A percentile compares a stretch with the other conserved stretches of the same genome.
Conservation (phyloP, 306 rosid species). For the Trifolium fragiferum region DNA sequence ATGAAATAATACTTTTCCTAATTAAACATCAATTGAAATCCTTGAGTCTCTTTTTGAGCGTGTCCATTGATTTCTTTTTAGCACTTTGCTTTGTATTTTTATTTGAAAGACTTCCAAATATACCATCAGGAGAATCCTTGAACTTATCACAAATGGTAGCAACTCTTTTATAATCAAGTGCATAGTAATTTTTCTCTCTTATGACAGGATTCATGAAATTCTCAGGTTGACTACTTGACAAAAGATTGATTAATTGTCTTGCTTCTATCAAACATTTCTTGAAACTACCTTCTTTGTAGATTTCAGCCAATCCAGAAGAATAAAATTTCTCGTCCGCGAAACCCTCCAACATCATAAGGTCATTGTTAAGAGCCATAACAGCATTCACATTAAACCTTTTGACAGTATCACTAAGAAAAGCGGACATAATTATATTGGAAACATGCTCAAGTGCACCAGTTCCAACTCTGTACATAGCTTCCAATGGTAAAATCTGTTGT, state of each 20-base stretch:
- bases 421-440: conserved; percentile 64
- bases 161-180: conserved; percentile 85
- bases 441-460: conserved; percentile 86
- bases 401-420: conserved; percentile 71
- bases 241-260: conserved; percentile 77
- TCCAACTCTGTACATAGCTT: conserved; percentile 80
- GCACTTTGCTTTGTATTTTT: conserved; percentile 77
- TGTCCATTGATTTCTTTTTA: conserved; percentile 90
- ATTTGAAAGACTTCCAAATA: conserved; percentile 84
- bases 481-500: conserved; percentile 84
- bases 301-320: conserved; percentile 69
- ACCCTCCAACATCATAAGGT: conserved; percentile 64
- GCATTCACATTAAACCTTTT: conserved; percentile 85
- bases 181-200: conserved; percentile 75
- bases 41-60: conserved; percentile 83
- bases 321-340: conserved; percentile 82
- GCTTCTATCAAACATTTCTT: conserved; percentile 71
- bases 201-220: conserved; percentile 98
- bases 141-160: conserved; percentile 79
- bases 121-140: conserved; percentile 82
- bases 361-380: conserved; percentile 61
- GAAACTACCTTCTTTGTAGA: conserved; percentile 64
- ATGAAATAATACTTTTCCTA: conserved; percentile 36
- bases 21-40: conserved; percentile 66
- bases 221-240: conserved; percentile 92